Percentiles rank a stretch among this genome's conserved stretches.
phyloP scores from a whole-genome alignment of 306 rosid species.

The Mimosa pudica region DNA sequence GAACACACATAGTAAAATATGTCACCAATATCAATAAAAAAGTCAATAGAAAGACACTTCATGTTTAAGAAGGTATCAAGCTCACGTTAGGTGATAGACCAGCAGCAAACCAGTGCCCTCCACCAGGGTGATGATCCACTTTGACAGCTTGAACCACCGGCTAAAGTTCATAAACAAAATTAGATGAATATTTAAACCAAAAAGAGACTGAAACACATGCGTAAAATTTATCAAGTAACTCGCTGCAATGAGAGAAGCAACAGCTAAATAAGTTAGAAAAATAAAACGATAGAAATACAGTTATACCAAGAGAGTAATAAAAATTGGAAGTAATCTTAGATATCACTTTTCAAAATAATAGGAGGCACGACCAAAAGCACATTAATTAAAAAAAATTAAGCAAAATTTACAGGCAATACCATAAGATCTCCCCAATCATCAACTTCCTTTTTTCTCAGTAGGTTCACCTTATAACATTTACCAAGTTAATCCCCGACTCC shows the following conservation, averaged over 20 bases:
- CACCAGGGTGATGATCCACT: conserved; percentile 99
- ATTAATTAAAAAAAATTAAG: not conserved
- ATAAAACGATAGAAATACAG: conserved; percentile 6
- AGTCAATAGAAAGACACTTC: conserved; percentile 24
- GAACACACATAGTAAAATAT: not conserved
- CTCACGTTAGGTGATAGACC: conserved; percentile 99
- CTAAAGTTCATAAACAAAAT: conserved; percentile 51
- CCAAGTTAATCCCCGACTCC: not conserved
- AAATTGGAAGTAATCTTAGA: not conserved
- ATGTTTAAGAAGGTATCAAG: conserved; percentile 34
- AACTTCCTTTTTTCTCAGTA: not conserved
- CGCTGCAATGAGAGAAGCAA: conserved; percentile 29
- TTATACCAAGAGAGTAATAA: conserved; percentile 1
- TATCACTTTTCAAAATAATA: not conserved
- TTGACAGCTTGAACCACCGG: conserved; percentile 81
- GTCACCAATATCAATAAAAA: not conserved
- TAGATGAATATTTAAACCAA: conserved; percentile 34
- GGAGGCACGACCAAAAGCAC: conserved; percentile 1
- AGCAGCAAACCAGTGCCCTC: conserved; percentile 99
- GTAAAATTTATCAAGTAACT: conserved; percentile 29
- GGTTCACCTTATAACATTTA: not conserved
- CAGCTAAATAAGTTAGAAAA: conserved; percentile 31
- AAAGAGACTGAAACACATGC: conserved; percentile 29
- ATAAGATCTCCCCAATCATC: not conserved
- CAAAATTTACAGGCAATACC: not conserved